Evolutionary conservation across 768 basidiomycete species (phyloP), one percentile per base, ranked within the genome.

Genomic region (Phanerodontia chrysosporium): DNA sequence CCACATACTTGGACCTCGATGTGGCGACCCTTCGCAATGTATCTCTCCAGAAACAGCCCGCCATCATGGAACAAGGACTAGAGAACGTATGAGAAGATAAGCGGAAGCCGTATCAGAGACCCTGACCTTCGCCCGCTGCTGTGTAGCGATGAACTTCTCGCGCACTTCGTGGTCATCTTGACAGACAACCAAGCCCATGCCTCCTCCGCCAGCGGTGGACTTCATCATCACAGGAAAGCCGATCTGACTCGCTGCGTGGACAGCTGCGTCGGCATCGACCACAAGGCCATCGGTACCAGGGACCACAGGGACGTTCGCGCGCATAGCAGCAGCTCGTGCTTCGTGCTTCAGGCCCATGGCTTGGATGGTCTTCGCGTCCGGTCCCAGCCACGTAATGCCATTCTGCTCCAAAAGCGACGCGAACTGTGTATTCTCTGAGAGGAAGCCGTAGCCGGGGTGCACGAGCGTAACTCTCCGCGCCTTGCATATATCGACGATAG

Each of bases 121-220:
- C 65, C 74, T 10, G 24, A 85, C 83, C 72, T 77, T 69, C 0
- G 82, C 81, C 29, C 80, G 76, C 44, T 71, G 66, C 46, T 70
- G 72, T 12, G 78, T 75, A 1, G 65, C 48, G 2, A 62, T 57
- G 64, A 83, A 80, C 29, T 65, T 73, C 4, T 63, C 62, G 0
- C 29, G 53, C 22, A 85, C 64, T 29, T 79, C 79, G 0, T 58
- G 52, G n/a, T 75, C 76, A 45, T 73, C 65, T 18, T 64, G 60
- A 64, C 85, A 87, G 28, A 87, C 74, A 7, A 78, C 75, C 65
- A 88, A 78, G 3, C 86, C 86, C 80, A 86, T 83, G 0, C 87
- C 87, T 2, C 87, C 86, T 1, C 87, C 87, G 2, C 86, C 87
- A 0, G 83, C 84, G 0, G 84, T 85, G 1, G 86, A 82, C 67